Base-by-base conservation (phyloP, 1,284 basidiomycete genomes). In the Exobasidium cylindrosporum region DNA sequence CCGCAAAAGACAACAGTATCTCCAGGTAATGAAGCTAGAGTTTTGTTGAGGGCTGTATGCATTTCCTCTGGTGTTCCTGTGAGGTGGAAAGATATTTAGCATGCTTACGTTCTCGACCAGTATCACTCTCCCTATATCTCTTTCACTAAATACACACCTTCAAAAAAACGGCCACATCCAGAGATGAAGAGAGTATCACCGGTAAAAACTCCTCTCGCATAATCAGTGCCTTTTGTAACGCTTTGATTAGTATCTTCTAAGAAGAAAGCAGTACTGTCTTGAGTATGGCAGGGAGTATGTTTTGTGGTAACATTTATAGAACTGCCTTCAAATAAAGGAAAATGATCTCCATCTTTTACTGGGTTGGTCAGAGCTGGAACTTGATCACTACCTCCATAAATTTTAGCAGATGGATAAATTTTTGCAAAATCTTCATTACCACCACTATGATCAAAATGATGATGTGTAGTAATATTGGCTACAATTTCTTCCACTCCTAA, bases 101-200 rank as follows among this genome's bases (percentile, higher is more conserved):
- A n/a, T n/a, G n/a, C n/a, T n/a, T n/a, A n/a, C n/a, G n/a, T n/a
- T n/a, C n/a, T n/a, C n/a, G n/a, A n/a, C n/a, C n/a, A n/a, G n/a
- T n/a, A n/a, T n/a, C n/a, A n/a, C n/a, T n/a, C n/a, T n/a, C n/a
- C n/a, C n/a, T 1, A 45, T 45, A 52, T 11, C 49, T 21, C 2
- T 96, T 81, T 96, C 87, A 21, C 84, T 81, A 0, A 88, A 88
- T 2, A 86, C 88, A 45, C 94, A 40, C 35, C 94, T 81, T 97
- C 94, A 76, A 97, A 97, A 85, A 97, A 97, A 5, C 93, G 87
- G n/a, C 95, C 95, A 77, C 91, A 95, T 5, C 94, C 94, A 3
- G 69, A 91, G 66, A 91, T 86, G 83, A 98, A 97, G 55, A 98
- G 87, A 0, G 95, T 97, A 79, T 98, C 95, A 14, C 93, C 92